Evolutionary conservation across 805 yeast genomes (phyloP).

Genomic region (Hemisphaericaspora nanyangensis): DNA sequence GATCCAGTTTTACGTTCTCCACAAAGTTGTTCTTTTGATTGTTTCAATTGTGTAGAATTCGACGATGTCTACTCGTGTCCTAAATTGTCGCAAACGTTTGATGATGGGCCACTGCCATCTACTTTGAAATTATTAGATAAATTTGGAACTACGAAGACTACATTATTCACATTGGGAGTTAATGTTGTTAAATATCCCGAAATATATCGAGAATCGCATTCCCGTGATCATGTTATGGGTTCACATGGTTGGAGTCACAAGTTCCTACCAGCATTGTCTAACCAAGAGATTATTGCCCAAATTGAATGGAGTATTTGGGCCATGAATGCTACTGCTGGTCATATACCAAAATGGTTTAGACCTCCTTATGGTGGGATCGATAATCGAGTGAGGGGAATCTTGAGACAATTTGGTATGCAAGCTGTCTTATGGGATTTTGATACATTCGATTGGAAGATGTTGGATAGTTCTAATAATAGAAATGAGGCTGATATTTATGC

Average conservation of each 20-base stretch:
- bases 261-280: slow-evolving; percentile 70
- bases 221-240: slow-evolving; percentile 73
- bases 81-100: slow-evolving; percentile 80
- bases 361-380: slow-evolving; percentile 98
- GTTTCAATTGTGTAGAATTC: slow-evolving; percentile 67
- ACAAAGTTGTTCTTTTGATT: slow-evolving; percentile 73
- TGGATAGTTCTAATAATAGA: slow-evolving; percentile 29
- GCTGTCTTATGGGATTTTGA: slow-evolving; percentile 90
- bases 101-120: slow-evolving; percentile 85
- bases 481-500: slow-evolving; percentile 49
- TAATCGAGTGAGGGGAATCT: slow-evolving; percentile 74
- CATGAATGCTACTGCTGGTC: slow-evolving; percentile 88
- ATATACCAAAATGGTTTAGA: slow-evolving; percentile 87
- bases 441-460: slow-evolving; percentile 84
- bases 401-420: slow-evolving; percentile 81
- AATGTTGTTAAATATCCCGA: slow-evolving; percentile 78
- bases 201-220: slow-evolving; percentile 52
- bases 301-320: slow-evolving; percentile 97
- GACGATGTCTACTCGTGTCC: slow-evolving; percentile 80
- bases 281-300: slow-evolving; percentile 84
- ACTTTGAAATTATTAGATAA: slow-evolving; percentile 57
- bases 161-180: slow-evolving; percentile 83
- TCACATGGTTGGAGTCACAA: slow-evolving; percentile 93
- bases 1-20: slow-evolving; percentile 6
- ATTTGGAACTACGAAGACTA: slow-evolving; percentile 40